Conservation (phyloP, 2,329 filamentous ascomycete species). For the Apiospora marii region DNA sequence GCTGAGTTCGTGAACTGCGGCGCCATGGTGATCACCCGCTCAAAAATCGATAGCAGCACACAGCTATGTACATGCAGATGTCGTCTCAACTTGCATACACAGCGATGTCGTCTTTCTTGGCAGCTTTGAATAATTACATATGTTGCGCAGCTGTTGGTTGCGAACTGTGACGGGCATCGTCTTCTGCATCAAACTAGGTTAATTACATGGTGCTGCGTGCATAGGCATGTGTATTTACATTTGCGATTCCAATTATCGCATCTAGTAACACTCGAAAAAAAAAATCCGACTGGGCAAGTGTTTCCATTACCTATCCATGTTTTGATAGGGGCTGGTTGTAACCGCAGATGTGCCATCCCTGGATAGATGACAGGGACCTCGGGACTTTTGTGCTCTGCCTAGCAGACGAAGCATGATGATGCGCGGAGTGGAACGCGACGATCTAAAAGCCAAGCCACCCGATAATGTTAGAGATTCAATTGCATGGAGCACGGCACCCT, state of each 20-base stretch:
- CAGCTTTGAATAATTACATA: neutral
- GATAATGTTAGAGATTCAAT: constrained; percentile 7
- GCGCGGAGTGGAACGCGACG: neutral
- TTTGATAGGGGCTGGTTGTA: constrained; percentile 1
- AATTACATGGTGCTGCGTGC: neutral
- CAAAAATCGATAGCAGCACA: neutral
- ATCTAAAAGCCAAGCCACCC: constrained; percentile 13
- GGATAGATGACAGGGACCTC: neutral
- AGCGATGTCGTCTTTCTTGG: neutral
- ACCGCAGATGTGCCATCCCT: constrained; percentile 6
- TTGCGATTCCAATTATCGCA: neutral
- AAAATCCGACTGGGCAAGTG: neutral
- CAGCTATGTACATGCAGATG: too few relatives aligned
- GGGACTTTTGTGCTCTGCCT: neutral
- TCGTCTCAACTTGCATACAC: neutral
- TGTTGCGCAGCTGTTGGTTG: neutral
- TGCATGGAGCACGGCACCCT: neutral
- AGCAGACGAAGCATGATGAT: neutral
- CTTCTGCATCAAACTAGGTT: neutral
- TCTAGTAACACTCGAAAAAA: neutral
- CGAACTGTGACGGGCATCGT: neutral
- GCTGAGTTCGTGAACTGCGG: constrained; percentile 5
- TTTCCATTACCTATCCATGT: neutral
- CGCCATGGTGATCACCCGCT: neutral
- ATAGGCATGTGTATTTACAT: neutral